Evolutionary conservation across 2,329 filamentous ascomycete genomes (phyloP).

Genomic region (Phaeoacremonium minimum): DNA sequence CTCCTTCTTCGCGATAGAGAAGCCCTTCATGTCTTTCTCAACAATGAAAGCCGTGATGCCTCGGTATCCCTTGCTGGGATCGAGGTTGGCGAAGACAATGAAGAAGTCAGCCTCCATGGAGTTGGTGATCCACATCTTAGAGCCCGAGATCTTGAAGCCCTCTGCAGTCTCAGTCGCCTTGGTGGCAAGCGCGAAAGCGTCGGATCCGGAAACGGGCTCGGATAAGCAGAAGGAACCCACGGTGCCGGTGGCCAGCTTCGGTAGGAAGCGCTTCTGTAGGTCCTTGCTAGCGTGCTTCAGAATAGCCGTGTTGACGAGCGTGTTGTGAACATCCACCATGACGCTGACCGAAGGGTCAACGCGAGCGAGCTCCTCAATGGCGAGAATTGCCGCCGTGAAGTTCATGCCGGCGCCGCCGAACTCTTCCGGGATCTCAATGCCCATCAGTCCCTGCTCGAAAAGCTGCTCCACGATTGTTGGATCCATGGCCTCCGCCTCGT

Average conservation of each 20-base stretch:
- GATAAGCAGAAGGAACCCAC: slow-evolving; percentile 91
- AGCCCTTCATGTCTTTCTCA: slow-evolving; percentile 83
- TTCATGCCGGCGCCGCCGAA: slow-evolving; percentile 98
- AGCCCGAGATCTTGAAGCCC: slow-evolving; percentile 83
- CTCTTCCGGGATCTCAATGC: slow-evolving; percentile 94
- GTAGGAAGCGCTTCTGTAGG: slow-evolving; percentile 81
- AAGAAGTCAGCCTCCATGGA: slow-evolving; percentile 90
- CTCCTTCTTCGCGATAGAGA: slow-evolving; percentile 98
- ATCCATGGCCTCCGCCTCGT: slow-evolving; percentile 94
- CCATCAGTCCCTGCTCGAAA: slow-evolving; percentile 97
- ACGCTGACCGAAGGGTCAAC: slow-evolving; percentile 95
- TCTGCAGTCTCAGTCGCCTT: slow-evolving; percentile 78
- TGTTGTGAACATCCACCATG: slow-evolving; percentile 96
- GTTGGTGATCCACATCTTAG: slow-evolving; percentile 99
- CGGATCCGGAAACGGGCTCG: slow-evolving; percentile 87
- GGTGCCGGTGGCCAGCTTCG: slow-evolving; percentile 83
- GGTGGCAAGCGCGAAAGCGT: slow-evolving; percentile 92
- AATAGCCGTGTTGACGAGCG: slow-evolving; percentile 89
- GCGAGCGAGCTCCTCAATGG: slow-evolving; percentile 92
- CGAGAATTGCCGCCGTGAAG: slow-evolving; percentile 93
- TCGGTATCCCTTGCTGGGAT: slow-evolving; percentile 89
- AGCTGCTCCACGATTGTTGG: slow-evolving; percentile 81
- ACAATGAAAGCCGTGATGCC: slow-evolving; percentile 95
- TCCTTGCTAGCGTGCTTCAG: slow-evolving; percentile 76
- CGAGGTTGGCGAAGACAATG: slow-evolving; percentile 95